Percentiles rank a stretch among this genome's conserved stretches.
Evolutionary conservation across 495 filamentous ascomycete genomes (phyloP).

Genomic region (Podospora tetraspora): DNA sequence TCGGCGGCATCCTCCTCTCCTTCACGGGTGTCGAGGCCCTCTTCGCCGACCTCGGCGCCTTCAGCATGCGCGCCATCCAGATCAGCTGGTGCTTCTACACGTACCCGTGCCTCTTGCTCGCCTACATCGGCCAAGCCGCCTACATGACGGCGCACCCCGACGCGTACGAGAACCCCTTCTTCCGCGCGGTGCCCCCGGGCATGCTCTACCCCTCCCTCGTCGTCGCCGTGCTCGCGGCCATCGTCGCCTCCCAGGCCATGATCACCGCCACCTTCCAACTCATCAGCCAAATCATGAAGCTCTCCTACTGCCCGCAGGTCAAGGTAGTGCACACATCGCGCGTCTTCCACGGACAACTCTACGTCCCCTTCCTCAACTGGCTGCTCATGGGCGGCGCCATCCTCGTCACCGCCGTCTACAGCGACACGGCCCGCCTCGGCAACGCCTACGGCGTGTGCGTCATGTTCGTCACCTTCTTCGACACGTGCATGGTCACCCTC

Average conservation of each 20-base stretch:
- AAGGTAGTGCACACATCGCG: slow-evolving; percentile 61
- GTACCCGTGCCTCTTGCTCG: slow-evolving; percentile 64
- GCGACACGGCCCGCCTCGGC: slow-evolving; percentile 53
- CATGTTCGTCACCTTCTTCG: slow-evolving; percentile 70
- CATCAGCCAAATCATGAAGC: slow-evolving; percentile 65
- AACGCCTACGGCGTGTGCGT: slow-evolving; percentile 58
- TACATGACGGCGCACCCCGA: slow-evolving; percentile 57
- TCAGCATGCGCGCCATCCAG: slow-evolving; percentile 56
- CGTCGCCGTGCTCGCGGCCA: slow-evolving; percentile 60
- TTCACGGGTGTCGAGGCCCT: slow-evolving; percentile 73
- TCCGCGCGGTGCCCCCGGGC: slow-evolving; percentile 59
- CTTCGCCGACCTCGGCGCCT: slow-evolving; percentile 70
- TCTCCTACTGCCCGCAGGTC: slow-evolving; percentile 70
- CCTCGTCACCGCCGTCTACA: slow-evolving; percentile 67
- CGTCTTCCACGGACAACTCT: slow-evolving; percentile 64
- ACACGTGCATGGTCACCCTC: slow-evolving; percentile 63
- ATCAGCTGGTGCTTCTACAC: slow-evolving; percentile 59
- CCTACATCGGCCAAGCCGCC: slow-evolving; percentile 70
- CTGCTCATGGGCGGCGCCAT: slow-evolving; percentile 68
- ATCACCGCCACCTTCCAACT: slow-evolving; percentile 69
- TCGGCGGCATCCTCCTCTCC: slow-evolving; percentile 65
- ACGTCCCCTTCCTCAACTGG: slow-evolving; percentile 69
- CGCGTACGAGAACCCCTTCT: slow-evolving; percentile 68
- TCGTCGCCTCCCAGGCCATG: slow-evolving; percentile 74
- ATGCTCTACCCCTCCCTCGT: slow-evolving; percentile 61